Evolutionary conservation across 163 green algal genomes (phyloP).

Genomic region (Chlorella variabilis): DNA sequence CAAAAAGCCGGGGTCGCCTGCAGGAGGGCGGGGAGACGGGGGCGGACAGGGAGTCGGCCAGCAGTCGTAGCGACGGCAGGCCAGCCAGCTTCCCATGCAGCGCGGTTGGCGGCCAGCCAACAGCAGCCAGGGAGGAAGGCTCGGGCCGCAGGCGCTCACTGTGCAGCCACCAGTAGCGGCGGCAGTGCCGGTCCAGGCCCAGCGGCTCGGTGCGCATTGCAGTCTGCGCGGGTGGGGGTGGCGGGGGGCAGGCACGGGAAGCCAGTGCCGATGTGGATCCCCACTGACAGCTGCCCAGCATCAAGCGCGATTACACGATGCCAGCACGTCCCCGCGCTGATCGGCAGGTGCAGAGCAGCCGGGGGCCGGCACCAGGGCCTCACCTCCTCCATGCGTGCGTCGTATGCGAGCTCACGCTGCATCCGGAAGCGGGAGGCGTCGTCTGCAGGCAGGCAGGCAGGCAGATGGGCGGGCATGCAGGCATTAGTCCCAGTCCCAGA

Average conservation of each 20-base stretch:
- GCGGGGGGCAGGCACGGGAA: not conserved
- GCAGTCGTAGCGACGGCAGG: too few relatives aligned
- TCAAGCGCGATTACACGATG: too few relatives aligned
- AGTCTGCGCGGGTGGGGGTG: slow-evolving; percentile 7
- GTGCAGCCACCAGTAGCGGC: slow-evolving; percentile 68
- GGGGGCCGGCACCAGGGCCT: too few relatives aligned
- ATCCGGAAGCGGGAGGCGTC: not conserved
- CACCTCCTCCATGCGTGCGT: slow-evolving; percentile 23
- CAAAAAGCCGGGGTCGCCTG: slow-evolving; percentile 46
- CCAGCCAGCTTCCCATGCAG: too few relatives aligned
- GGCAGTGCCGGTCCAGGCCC: slow-evolving; percentile 62
- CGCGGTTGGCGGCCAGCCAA: too few relatives aligned
- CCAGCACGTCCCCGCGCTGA: too few relatives aligned
- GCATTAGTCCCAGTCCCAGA: too few relatives aligned
- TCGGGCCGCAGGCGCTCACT: slow-evolving; percentile 2
- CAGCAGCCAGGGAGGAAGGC: not conserved
- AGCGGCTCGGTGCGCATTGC: slow-evolving; percentile 59
- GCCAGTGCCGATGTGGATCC: not conserved
- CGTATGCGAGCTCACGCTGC: slow-evolving; percentile 41
- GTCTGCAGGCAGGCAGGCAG: slow-evolving; percentile 16
- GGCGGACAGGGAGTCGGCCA: too few relatives aligned
- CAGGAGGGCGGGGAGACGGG: not conserved
- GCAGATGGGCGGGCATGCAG: too few relatives aligned
- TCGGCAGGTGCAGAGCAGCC: too few relatives aligned
- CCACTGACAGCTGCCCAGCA: too few relatives aligned